phyloP scores from a whole-genome alignment of 768 basidiomycete genomes.

The Gelatoporia subvermispora region DNA sequence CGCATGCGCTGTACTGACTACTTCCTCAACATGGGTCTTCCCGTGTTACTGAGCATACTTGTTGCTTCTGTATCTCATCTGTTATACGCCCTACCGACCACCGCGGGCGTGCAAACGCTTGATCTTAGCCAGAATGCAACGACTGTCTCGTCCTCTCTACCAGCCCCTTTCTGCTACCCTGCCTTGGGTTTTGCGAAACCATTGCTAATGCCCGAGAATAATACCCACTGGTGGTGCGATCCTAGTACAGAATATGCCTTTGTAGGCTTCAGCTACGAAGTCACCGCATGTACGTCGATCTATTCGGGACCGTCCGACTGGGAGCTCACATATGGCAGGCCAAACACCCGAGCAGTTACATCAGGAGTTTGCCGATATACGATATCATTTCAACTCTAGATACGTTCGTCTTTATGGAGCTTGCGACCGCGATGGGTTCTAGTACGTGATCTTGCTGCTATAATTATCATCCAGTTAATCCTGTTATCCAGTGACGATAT shows the following conservation, averaged over 20 bases:
- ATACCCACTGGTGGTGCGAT: constrained; percentile 48
- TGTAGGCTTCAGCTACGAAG: constrained; percentile 73
- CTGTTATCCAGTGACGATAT: constrained; percentile 43
- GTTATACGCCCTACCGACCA: no score
- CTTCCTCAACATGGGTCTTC: no score
- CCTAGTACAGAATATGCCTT: constrained; percentile 65
- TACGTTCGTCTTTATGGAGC: constrained; percentile 53
- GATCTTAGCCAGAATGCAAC: no score
- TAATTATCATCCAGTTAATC: neutral
- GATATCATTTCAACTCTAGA: constrained; percentile 51
- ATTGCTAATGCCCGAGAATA: constrained; percentile 32
- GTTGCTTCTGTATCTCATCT: no score
- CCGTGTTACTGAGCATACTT: no score
- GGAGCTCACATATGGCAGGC: constrained; percentile 34
- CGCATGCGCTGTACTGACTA: no score
- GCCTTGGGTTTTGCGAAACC: constrained; percentile 53
- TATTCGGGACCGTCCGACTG: neutral
- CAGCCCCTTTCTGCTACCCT: constrained; percentile 33
- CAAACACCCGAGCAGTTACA: constrained; percentile 48
- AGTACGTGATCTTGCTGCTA: constrained; percentile 20
- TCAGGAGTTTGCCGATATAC: constrained; percentile 57
- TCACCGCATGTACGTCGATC: constrained; percentile 49
- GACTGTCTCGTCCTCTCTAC: neutral
- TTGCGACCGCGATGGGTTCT: constrained; percentile 36
- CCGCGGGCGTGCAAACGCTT: no score